phyloP scores from a whole-genome alignment of 352 stramenopile genomes.

The Phytophthora sansomeana region DNA sequence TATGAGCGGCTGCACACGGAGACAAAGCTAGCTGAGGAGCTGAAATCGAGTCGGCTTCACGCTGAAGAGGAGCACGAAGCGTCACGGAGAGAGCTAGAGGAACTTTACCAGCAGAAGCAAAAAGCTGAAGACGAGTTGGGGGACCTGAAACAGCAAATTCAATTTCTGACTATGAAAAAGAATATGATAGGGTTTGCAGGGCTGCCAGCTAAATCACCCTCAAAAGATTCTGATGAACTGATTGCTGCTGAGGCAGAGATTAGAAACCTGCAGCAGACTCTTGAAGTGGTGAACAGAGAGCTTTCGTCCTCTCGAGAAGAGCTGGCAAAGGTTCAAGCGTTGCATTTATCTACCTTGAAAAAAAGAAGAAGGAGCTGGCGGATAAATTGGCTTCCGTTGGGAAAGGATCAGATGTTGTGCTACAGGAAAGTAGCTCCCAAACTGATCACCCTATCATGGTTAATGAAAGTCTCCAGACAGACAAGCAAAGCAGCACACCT shows the following conservation, averaged over 20 bases:
- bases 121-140: constrained; percentile 42
- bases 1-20: constrained; percentile 67
- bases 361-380: constrained; percentile 55
- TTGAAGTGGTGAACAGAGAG: constrained; percentile 52
- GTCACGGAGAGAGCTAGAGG: constrained; percentile 44
- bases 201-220: neutral
- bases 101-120: constrained; percentile 46
- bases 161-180: constrained; percentile 51
- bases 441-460: constrained; percentile 10
- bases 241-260: constrained; percentile 42
- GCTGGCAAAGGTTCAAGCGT: constrained; percentile 52
- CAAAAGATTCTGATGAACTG: constrained; percentile 18
- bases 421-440: constrained; percentile 20
- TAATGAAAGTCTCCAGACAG: constrained; percentile 25
- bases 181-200: constrained; percentile 44
- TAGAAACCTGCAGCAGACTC: constrained; percentile 47
- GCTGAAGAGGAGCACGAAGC: constrained; percentile 42
- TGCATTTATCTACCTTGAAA: constrained; percentile 46
- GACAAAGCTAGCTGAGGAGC: constrained; percentile 52
- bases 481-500: constrained; percentile 1
- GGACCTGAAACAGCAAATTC: constrained; percentile 65
- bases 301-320: constrained; percentile 52
- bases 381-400: constrained; percentile 42
- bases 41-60: constrained; percentile 38
- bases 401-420: constrained; percentile 8